A percentile compares a stretch with the other conserved stretches of the same genome.
Conservation (phyloP, 257 asterid species). For the Plantago elongata region DNA sequence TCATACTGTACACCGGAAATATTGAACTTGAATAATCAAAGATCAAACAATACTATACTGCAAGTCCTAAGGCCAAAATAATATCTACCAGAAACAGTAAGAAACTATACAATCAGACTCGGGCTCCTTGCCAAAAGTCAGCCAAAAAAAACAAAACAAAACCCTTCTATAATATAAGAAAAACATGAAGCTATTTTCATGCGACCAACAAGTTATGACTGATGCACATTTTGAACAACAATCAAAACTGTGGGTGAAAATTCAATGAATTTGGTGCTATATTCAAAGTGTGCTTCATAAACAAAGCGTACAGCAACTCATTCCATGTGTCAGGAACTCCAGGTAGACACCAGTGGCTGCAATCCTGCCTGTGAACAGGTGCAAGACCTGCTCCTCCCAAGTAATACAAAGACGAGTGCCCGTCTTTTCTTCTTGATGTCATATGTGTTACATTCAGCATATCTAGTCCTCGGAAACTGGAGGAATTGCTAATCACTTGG, state of each 20-base stretch:
- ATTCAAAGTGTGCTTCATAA: slow-evolving; percentile 41
- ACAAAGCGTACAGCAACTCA: slow-evolving; percentile 70
- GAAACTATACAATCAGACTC: too few relatives aligned
- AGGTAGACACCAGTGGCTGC: slow-evolving; percentile 98
- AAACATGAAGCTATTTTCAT: too few relatives aligned
- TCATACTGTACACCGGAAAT: too few relatives aligned
- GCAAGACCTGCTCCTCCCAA: slow-evolving; percentile 64
- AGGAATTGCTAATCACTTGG: slow-evolving; percentile 28
- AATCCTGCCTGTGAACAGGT: slow-evolving; percentile 64
- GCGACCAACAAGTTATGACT: slow-evolving; percentile 19
- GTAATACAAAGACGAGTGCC: slow-evolving; percentile 82
- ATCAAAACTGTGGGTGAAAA: slow-evolving; percentile 28
- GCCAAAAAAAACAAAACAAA: too few relatives aligned
- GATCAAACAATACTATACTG: too few relatives aligned
- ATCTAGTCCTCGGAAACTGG: slow-evolving; percentile 31
- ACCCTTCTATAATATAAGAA: too few relatives aligned
- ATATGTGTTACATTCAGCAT: slow-evolving; percentile 69
- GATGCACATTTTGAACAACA: slow-evolving; percentile 14
- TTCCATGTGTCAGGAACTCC: slow-evolving; percentile 35
- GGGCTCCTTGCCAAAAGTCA: too few relatives aligned
- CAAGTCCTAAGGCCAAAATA: too few relatives aligned
- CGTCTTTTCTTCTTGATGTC: slow-evolving; percentile 80
- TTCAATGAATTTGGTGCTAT: slow-evolving; percentile 23
- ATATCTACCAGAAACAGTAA: too few relatives aligned
- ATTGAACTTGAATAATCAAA: too few relatives aligned